Base-by-base conservation (phyloP, 305 asterid species). In the Fraxinus velutina region DNA sequence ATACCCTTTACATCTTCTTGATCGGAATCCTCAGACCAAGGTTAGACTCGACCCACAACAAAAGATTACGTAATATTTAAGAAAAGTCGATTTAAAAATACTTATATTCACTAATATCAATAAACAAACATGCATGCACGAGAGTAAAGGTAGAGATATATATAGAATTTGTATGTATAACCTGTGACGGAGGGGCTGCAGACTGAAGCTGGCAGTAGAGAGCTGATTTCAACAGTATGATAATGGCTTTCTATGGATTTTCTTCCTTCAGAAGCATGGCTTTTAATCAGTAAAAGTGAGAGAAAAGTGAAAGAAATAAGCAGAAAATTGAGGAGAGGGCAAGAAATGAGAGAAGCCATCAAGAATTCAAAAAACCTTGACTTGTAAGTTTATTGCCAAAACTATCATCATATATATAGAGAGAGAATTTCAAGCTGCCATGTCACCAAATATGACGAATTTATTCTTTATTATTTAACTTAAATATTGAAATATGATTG, bases 171-270 rank as follows among this genome's bases (percentile, higher is more conserved):
- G 19, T 9, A 66, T 8, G 36, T 47, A 57, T 71, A 62, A 90
- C 86, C 88, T 83, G 72, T 87, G 33, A 81, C 36, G 78, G 92
- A 73, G 50, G 87, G 80, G 24, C 77, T 88, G 90, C 96, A 92
- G 84, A 85, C 57, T 1, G 91, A 76, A 52, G 87, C 77, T 33
- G 92, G 92, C 9, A 84, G 80, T 2, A 92, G 88, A 81, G 93
- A 83, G 88, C 64, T 83, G 79, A 87, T 44, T 33, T 86, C 75
- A 83, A 90, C 60, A 5, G 96, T 87, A 30, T 89, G 92, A 78
- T 79, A 86, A 22, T 83, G 76, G 64, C 12, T 68, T 76, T 79
- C 81, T 37, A 10, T 74, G 15, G 76, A 76, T 64, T 73, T 74
- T 78, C 78, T 78, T 80, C 79, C 76, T 36, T 84, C 84, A 62